A percentile compares a stretch with the other conserved stretches of the same genome.
phyloP scores from a whole-genome alignment of 345 rosid genomes.

The Turritis glabra region DNA sequence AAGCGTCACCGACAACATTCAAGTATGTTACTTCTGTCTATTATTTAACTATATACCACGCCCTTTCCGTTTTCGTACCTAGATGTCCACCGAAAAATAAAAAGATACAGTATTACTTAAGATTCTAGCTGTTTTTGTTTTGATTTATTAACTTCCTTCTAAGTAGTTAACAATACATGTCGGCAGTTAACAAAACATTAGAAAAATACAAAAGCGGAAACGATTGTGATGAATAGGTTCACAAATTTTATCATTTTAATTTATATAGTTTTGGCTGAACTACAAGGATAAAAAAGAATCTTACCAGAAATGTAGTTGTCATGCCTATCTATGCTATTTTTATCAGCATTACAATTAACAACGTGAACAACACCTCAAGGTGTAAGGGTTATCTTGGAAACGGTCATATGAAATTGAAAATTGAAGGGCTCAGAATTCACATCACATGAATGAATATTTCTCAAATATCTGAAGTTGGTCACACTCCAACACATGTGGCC shows the following conservation, averaged over 20 bases:
- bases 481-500: slow-evolving; percentile 31
- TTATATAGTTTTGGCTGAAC: neutral
- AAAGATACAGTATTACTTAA: too few species aligned
- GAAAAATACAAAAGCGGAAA: neutral
- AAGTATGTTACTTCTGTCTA: slow-evolving; percentile 17
- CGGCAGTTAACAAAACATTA: slow-evolving; percentile 2
- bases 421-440: slow-evolving; percentile 1
- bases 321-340: slow-evolving; percentile 3
- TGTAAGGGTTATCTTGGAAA: too few species aligned
- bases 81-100: too few species aligned
- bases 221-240: neutral
- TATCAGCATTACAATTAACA: neutral
- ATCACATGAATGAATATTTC: slow-evolving; percentile 13
- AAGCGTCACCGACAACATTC: slow-evolving; percentile 28
- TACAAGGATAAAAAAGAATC: slow-evolving; percentile 1
- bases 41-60: neutral
- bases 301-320: slow-evolving; percentile 24
- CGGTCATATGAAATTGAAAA: too few species aligned
- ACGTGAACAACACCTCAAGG: neutral
- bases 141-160: too few species aligned
- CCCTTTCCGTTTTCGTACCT: too few species aligned
- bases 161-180: neutral
- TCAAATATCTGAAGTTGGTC: neutral
- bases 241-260: neutral
- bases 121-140: too few species aligned